Evolutionary conservation across 78 protist species (phyloP).

Genomic region (Dictyostelium firmibasis): DNA sequence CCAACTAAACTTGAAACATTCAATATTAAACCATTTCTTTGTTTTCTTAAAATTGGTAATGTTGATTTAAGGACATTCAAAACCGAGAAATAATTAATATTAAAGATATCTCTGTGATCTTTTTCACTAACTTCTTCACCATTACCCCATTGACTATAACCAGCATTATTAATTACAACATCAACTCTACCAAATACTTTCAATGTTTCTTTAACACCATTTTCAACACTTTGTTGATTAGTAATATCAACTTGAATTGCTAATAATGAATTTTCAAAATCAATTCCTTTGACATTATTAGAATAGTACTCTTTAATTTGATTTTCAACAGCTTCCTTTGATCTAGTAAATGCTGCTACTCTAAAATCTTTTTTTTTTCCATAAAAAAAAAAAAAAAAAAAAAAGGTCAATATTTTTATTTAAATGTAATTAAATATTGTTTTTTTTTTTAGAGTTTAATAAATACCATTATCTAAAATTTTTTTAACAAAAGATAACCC

Average conservation of each 20-base stretch:
- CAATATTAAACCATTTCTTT: not conserved
- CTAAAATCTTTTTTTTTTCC: not conserved
- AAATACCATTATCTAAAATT: not conserved
- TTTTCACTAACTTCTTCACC: not conserved
- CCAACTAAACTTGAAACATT: slow-evolving; percentile 10
- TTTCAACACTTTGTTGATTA: not conserved
- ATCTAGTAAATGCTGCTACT: not conserved
- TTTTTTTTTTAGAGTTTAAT: too few species aligned
- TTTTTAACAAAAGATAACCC: not conserved
- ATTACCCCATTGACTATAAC: not conserved
- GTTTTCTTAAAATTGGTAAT: not conserved
- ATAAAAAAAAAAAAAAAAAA: too few species aligned
- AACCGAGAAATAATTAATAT: not conserved
- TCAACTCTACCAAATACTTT: not conserved
- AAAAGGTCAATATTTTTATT: too few species aligned
- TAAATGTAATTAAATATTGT: too few species aligned
- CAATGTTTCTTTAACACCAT: not conserved
- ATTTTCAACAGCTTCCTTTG: not conserved
- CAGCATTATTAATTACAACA: not conserved
- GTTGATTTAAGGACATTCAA: not conserved
- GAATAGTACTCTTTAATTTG: not conserved
- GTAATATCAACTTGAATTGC: not conserved
- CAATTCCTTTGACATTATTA: not conserved
- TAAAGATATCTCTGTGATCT: not conserved
- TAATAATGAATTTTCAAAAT: not conserved